Evolutionary conservation across 208 protist genomes (phyloP), one percentile per base, ranked within the genome.

Genomic region (Strigomonas oncopelti): DNA sequence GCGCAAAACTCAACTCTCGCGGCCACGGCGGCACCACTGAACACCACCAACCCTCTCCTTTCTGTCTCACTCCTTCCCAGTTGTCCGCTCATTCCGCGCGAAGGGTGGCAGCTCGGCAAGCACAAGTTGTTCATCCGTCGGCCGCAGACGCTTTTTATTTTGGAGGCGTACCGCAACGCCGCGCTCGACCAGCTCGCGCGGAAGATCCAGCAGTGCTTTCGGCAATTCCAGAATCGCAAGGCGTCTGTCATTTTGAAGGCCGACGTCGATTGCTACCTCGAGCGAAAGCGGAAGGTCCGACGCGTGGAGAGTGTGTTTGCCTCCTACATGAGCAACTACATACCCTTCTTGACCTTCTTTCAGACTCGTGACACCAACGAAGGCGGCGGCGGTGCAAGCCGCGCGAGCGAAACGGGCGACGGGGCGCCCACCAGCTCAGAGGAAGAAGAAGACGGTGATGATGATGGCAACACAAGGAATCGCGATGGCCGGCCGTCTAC

Each of bases 41-140:
- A 42, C 34, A 11, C 34, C 34, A 42, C 34, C 34, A 42, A 42
- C 34, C 34, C 34, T 4, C 34, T 42, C 38, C 24, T 46, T 5
- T 54, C 74, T 3, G 57, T 42, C 36, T 51, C 56, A 31, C 56
- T 42, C 4, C 72, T 53, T 28, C 57, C 36, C 59, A 66, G 7
- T 4, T 11, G 4, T 4, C 34, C 34, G 34, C 34, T 42, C 7
- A 42, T 75, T 25, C 71, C 72, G 46, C 46, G 53, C n/a, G 76
- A 64, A 25, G 87, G 67, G 70, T 95, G 66, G 75, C 75, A 81
- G 77, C 67, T 98, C 14, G 96, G 97, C 25, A 74, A 84, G 45
- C 96, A 87, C 18, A 99, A 99, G 66, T 72, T 99, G 11, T 99
- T 99, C 68, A 90, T 99, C 36, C 83, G 96, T 31, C 83, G 90